Conservation (phyloP, 768 basidiomycete species). For the Serendipita sp. region DNA sequence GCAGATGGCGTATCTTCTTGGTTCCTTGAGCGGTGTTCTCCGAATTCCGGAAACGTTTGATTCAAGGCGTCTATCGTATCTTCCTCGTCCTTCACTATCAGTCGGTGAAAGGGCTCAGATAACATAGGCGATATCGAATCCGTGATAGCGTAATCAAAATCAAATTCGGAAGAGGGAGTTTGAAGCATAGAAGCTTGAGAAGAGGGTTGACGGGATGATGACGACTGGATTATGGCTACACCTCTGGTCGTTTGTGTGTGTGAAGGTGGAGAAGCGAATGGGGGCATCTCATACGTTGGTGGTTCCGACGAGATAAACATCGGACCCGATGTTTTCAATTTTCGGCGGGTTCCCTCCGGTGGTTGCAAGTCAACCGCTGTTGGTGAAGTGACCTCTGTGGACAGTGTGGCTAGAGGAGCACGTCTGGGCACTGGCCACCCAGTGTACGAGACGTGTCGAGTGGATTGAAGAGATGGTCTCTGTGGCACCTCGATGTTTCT, state of each 20-base stretch:
- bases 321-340: too few relatives aligned
- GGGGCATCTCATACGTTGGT: too few relatives aligned
- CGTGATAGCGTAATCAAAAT: neutral
- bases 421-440: neutral
- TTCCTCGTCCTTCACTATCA: slow-evolving; percentile 1
- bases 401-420: neutral
- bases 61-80: neutral
- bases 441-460: neutral
- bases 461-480: neutral
- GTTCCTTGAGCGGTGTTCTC: neutral
- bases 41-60: neutral
- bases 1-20: neutral
- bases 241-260: too few relatives aligned
- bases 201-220: too few relatives aligned
- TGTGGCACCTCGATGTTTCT: too few relatives aligned
- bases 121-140: neutral
- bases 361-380: too few relatives aligned
- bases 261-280: too few relatives aligned
- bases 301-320: too few relatives aligned
- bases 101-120: neutral
- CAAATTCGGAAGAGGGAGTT: neutral
- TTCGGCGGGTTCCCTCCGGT: too few relatives aligned
- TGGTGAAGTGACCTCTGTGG: too few relatives aligned
- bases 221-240: too few relatives aligned
- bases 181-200: too few relatives aligned